Conservation (phyloP, 1,284 basidiomycete species). For the Ceratobasidium theobromae region DNA sequence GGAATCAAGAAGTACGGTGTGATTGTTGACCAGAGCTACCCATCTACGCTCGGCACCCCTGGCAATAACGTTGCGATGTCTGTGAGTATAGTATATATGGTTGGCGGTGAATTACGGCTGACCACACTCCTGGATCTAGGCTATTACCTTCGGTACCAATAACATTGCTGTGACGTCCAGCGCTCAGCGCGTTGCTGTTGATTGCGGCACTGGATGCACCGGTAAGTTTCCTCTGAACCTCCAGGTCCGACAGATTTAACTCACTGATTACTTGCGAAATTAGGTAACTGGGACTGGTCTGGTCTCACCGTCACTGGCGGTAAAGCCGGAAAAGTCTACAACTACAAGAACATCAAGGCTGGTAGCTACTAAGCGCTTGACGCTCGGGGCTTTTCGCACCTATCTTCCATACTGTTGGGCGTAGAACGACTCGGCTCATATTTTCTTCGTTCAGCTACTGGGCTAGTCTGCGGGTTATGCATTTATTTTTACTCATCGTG, state of each 20-base stretch:
- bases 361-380: slow-evolving; percentile 1
- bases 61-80: slow-evolving; percentile 27
- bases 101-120: background rate
- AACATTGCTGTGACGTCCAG: slow-evolving; percentile 20
- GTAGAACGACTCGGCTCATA: too few relatives aligned
- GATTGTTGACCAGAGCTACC: slow-evolving; percentile 35
- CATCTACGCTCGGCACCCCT: slow-evolving; percentile 17
- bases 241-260: background rate
- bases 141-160: slow-evolving; percentile 19
- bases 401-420: too few relatives aligned
- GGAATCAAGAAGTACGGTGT: slow-evolving; percentile 37
- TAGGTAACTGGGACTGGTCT: slow-evolving; percentile 35
- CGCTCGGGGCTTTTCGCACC: too few relatives aligned
- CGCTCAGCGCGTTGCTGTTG: slow-evolving; percentile 29
- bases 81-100: background rate
- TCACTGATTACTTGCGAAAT: background rate
- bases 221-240: background rate
- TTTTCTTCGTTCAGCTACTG: too few relatives aligned
- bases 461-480: too few relatives aligned
- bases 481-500: too few relatives aligned
- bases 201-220: slow-evolving; percentile 28
- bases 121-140: background rate
- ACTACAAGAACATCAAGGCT: slow-evolving; percentile 10
- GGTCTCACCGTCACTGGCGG: slow-evolving; percentile 33
- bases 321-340: slow-evolving; percentile 16